Conservation (phyloP, 2,329 filamentous ascomycete genomes). For the Dactylellina parvicollis region DNA sequence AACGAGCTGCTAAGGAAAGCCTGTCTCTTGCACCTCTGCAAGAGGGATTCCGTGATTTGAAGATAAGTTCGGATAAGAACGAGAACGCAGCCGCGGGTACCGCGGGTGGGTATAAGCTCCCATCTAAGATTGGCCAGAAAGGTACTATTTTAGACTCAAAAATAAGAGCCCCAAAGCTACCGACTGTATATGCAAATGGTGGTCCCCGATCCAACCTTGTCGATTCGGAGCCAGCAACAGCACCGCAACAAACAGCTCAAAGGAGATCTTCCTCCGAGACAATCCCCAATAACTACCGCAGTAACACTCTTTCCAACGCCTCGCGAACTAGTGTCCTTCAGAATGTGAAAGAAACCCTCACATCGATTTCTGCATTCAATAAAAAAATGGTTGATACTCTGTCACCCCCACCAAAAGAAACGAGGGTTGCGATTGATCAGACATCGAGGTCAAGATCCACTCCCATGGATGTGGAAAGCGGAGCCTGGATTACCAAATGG, state of each 20-base stretch:
- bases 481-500: constrained; percentile 70
- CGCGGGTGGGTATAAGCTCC: constrained; percentile 50
- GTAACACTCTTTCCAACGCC: constrained; percentile 20
- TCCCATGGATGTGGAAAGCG: constrained; percentile 53
- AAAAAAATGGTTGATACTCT: constrained; percentile 54
- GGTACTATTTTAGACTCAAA: constrained; percentile 48
- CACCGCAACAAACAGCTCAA: constrained; percentile 29
- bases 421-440: constrained; percentile 55
- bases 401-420: constrained; percentile 55
- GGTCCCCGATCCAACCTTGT: constrained; percentile 17
- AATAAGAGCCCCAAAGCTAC: constrained; percentile 47
- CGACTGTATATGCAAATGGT: constrained; percentile 29
- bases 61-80: constrained; percentile 53
- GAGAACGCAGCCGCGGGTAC: constrained; percentile 38
- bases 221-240: constrained; percentile 16
- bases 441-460: constrained; percentile 45
- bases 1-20: constrained; percentile 45
- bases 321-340: constrained; percentile 33
- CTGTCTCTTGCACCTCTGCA: constrained; percentile 40
- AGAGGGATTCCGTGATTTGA: constrained; percentile 53
- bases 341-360: constrained; percentile 51
- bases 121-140: constrained; percentile 47
- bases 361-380: constrained; percentile 55
- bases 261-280: constrained; percentile 37
- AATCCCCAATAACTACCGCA: constrained; percentile 26